phyloP scores from a whole-genome alignment of 208 protist species.

The Tritrichomonas musculus region DNA sequence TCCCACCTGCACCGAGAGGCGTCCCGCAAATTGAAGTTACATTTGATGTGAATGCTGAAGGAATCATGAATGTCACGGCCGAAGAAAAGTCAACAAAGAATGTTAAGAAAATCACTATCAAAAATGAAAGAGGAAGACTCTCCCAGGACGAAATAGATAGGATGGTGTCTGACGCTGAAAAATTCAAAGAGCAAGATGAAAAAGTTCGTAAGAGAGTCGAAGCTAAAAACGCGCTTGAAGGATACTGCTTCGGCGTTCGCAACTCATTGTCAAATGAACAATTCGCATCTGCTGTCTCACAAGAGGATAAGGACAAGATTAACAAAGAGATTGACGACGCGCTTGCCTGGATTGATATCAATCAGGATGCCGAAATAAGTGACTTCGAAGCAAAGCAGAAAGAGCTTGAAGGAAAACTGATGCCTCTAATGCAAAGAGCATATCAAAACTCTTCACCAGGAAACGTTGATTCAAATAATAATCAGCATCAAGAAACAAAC shows the following conservation, averaged over 20 bases:
- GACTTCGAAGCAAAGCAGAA: not conserved
- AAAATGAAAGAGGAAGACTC: slow-evolving; percentile 84
- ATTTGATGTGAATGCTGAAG: slow-evolving; percentile 97
- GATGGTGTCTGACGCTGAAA: not conserved
- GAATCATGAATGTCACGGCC: slow-evolving; percentile 87
- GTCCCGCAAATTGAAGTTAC: slow-evolving; percentile 82
- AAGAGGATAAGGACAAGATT: not conserved
- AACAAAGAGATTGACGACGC: not conserved
- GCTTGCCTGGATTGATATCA: not conserved
- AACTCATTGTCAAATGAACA: not conserved
- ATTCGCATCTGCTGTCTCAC: not conserved
- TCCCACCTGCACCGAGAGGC: slow-evolving; percentile 62
- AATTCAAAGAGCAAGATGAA: too few relatives aligned
- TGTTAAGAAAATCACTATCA: too few relatives aligned
- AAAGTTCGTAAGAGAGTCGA: too few relatives aligned
- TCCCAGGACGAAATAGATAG: slow-evolving; percentile 65
- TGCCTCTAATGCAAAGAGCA: not conserved
- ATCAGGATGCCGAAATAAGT: not conserved
- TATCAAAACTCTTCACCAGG: not conserved
- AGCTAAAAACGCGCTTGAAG: too few relatives aligned
- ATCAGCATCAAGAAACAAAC: not conserved
- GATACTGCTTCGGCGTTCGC: too few relatives aligned
- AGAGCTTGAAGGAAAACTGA: not conserved
- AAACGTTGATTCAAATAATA: not conserved
- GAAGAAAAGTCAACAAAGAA: slow-evolving; percentile 65